A percentile compares a stretch with the other conserved stretches of the same genome.
These are phyloP conservation scores for Deinandra increscens DNA, from an alignment of 129 eudicot genomes.

Conservation along the genomic window DNA sequence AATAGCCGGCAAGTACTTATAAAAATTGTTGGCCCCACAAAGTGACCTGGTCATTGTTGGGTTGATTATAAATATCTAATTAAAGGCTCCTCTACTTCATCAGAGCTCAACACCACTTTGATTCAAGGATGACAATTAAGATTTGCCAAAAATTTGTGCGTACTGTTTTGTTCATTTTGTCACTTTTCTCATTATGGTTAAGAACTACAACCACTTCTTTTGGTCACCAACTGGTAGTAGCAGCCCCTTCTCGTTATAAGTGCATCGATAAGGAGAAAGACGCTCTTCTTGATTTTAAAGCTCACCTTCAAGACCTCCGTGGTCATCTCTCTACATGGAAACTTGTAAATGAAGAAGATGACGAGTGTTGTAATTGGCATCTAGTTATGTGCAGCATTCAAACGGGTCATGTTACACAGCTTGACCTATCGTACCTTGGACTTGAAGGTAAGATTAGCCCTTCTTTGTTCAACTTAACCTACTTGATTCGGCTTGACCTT, in stretches of 20 bases:
- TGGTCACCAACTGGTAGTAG: no score
- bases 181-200: background rate
- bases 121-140: no score
- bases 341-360: background rate
- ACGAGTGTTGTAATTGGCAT: background rate
- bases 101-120: no score
- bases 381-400: constrained; percentile 5
- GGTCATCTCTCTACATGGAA: constrained; percentile 9
- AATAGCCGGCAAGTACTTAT: no score
- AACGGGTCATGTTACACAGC: constrained; percentile 25
- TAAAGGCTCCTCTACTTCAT: no score
- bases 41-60: no score
- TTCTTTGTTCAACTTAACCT: constrained; percentile 22
- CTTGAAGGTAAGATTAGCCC: constrained; percentile 27
- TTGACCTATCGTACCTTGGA: background rate
- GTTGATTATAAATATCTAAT: no score
- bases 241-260: background rate
- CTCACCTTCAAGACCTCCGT: background rate
- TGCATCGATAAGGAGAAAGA: background rate
- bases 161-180: no score
- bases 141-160: background rate
- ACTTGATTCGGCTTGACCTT: constrained; percentile 14
- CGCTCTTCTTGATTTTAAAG: background rate
- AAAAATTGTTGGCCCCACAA: no score
- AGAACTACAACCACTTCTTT: no score